phyloP scores from a whole-genome alignment of 306 rosid species.

The Trichosanthes truncata region DNA sequence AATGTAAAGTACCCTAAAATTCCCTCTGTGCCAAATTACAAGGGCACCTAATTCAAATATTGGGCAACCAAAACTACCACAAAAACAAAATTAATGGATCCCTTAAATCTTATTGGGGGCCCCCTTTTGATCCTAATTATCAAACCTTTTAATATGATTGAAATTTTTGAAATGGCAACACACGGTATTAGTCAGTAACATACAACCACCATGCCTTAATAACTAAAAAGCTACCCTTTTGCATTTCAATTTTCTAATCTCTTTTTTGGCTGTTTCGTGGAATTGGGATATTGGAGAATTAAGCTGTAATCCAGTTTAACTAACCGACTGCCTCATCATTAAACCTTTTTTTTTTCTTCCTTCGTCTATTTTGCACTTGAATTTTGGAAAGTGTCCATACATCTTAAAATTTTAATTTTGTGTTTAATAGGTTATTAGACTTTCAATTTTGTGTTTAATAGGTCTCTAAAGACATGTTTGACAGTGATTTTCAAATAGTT shows the following conservation, averaged over 20 bases:
- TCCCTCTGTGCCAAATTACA: neutral
- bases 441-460: too few species aligned
- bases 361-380: too few species aligned
- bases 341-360: neutral
- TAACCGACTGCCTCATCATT: neutral
- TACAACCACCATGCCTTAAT: neutral
- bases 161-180: neutral
- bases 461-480: too few species aligned
- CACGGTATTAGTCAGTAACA: too few species aligned
- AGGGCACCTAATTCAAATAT: neutral
- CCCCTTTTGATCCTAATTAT: neutral
- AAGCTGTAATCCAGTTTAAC: constrained; percentile 5
- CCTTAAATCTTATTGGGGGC: neutral
- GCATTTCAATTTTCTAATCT: neutral
- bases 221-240: neutral
- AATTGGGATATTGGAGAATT: neutral
- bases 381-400: too few species aligned
- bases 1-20: neutral
- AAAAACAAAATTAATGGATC: neutral
- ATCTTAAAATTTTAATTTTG: too few species aligned
- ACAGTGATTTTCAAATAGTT: too few species aligned
- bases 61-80: neutral
- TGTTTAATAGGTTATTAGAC: too few species aligned
- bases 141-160: neutral
- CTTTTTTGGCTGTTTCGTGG: neutral